Base-by-base conservation (phyloP, 2,329 filamentous ascomycete genomes). In the Diatrype stigma region DNA sequence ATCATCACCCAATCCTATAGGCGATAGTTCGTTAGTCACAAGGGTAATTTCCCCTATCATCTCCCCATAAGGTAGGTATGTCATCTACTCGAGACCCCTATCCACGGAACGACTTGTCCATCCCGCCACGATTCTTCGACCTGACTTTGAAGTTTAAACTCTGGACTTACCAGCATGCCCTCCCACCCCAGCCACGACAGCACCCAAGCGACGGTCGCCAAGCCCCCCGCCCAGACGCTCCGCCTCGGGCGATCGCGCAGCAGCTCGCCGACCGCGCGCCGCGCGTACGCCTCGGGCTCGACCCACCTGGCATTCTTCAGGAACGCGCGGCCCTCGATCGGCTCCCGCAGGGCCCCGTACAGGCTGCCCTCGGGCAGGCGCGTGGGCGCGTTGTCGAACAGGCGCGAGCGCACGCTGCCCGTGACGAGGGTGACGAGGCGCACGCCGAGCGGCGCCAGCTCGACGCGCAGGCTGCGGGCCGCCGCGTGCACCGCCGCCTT, bases 391-490 rank as follows among this genome's bases (percentile, higher is more conserved):
- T 67, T 65, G 8, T 59, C 58, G 37, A 57, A 63, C n/a, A 68
- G 51, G 37, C 58, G 59, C 1, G 61, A 61, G n/a, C 53, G 47
- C 47, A 69, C 66, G 22, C 57, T 55, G 2, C 67, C 67, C 22
- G 63, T 65, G 49, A 66, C 51, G 10, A 68, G 22, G 6, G 61
- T 64, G 8, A 68, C 60, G 23, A 67, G 62, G 14, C 54, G 44
- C 8, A 69, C 63, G 17, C 67, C 66, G 4, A 70, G 54, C 7
- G 65, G 65, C 7, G 59, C 60, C 6, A 70, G 57, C 53, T 70
- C 66, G 22, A 62, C 48, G 22, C 66, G 63, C 19, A 69, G 48
- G 0, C 61, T 64, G 3, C 60, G 44, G 19, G 54, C 51, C 26
- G 60, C 42, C 30, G 59, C 56, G 48, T 58, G 50, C 6, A 67